Base-by-base conservation (phyloP, 2,329 filamentous ascomycete species). In the Pyrenochaeta sp. region DNA sequence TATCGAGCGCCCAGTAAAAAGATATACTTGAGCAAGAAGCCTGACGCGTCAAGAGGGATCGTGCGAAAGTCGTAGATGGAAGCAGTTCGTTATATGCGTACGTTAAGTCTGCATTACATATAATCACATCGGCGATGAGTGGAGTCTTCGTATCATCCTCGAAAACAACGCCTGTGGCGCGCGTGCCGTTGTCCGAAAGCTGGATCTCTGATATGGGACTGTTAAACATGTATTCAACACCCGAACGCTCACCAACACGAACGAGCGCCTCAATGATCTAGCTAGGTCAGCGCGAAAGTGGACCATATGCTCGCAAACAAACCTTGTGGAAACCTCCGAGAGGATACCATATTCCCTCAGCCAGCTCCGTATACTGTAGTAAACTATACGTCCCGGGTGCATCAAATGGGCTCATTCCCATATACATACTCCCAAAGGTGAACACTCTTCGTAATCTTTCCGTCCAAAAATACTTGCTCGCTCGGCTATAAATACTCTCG, bases 401-500 rank as follows among this genome's bases (percentile, higher is more conserved):
- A 67, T 90, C 87, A 68, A 89, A 92, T 0, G 90, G 90, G 49
- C 82, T 87, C 89, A 92, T 92, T 0, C 90, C 90, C 86, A 92
- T 89, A 67, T 92, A 92, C 89, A 92, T 92, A 63, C 87, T 91
- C 18, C 85, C 88, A 73, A 92, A 92, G 0, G 89, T 91, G 60
- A 92, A 92, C 0, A 89, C 88, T 21, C 88, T 77, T 55, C 89
- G 79, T 64, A 92, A 68, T 51, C 88, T 79, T 67, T 91, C 89
- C 0, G 87, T 88, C 79, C 80, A 83, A 72, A 92, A 92, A 66
- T 91, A 91, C 56, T 81, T 82, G 21, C 83, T 79, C 2, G 88
- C 86, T 23, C 90, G 77, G 6, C 79, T 79, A 78, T 87, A 92
- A 14, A 91, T 89, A 63, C 83, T 88, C 71, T 91, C 86, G 57